Percentiles rank a stretch among this genome's conserved stretches.
Evolutionary conservation across 2,329 filamentous ascomycete genomes (phyloP).

Genomic region (Cercospora sp.): DNA sequence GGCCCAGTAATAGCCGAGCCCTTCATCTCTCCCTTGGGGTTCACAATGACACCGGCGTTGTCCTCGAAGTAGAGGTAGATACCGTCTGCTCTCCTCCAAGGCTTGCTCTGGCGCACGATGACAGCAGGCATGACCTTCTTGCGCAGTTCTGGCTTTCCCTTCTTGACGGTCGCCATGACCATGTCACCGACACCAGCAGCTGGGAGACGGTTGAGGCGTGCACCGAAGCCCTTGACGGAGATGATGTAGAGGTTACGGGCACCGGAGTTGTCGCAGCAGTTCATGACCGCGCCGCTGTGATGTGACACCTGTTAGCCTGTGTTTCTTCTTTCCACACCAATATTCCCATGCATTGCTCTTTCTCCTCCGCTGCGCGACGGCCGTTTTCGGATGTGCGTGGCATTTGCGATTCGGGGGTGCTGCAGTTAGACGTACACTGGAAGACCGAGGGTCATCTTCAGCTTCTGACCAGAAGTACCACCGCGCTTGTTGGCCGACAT

Average conservation of each 20-base stretch:
- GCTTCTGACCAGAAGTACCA: conserved; percentile 98
- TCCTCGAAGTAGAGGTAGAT: conserved; percentile 99
- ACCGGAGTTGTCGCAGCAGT: conserved; percentile 99
- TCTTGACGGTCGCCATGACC: conserved; percentile 99
- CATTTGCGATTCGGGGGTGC: conserved; percentile 11
- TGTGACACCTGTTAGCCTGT: conserved; percentile 17
- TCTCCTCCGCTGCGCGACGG: neutral
- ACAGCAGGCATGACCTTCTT: conserved; percentile 99
- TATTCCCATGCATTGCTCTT: conserved; percentile 5
- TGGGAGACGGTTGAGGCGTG: conserved; percentile 93
- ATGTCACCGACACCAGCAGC: conserved; percentile 98
- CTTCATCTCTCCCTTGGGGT: conserved; percentile 99
- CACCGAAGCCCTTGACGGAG: conserved; percentile 97
- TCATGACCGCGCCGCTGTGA: conserved; percentile 93
- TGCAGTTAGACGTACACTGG: conserved; percentile 76
- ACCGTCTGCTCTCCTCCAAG: conserved; percentile 97
- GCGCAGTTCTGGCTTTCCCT: conserved; percentile 99
- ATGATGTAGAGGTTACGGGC: conserved; percentile 99
- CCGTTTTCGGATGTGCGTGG: neutral
- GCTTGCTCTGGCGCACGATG: conserved; percentile 98
- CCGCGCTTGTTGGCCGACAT: conserved; percentile 49
- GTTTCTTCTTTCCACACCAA: neutral
- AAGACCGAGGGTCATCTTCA: conserved; percentile 99
- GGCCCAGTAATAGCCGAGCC: conserved; percentile 98
- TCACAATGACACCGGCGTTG: conserved; percentile 99